phyloP scores from a whole-genome alignment of 1,139 yeast genomes.

The Suzukiozyma palmioleophila region DNA sequence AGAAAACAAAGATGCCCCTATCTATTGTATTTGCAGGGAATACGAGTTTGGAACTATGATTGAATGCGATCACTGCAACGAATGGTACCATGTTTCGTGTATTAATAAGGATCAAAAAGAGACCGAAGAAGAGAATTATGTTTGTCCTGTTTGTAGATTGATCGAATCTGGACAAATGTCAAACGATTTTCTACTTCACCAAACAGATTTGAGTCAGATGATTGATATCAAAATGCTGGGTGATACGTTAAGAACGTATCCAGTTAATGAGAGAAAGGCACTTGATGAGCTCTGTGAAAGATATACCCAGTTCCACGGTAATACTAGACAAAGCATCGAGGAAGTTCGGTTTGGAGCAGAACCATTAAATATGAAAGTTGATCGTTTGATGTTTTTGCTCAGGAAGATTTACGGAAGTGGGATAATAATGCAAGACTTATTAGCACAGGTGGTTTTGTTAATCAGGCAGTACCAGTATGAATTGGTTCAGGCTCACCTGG shows the following conservation, averaged over 20 bases:
- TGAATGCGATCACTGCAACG: conserved; percentile 73
- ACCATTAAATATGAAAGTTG: conserved; percentile 17
- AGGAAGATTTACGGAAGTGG: conserved; percentile 36
- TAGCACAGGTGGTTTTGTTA: conserved; percentile 16
- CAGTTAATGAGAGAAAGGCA: conserved; percentile 32
- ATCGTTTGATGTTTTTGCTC: conserved; percentile 22
- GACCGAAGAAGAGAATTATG: conserved; percentile 39
- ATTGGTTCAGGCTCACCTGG: conserved; percentile 1
- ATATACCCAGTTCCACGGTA: conserved; percentile 9
- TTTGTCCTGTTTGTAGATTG: conserved; percentile 64
- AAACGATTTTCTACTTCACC: conserved; percentile 17
- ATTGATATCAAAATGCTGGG: conserved; percentile 23
- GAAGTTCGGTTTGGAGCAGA: conserved; percentile 11
- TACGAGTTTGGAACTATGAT: conserved; percentile 71
- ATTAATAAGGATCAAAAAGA: conserved; percentile 33
- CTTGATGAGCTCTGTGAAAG: conserved; percentile 18
- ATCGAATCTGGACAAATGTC: conserved; percentile 15
- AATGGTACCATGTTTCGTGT: conserved; percentile 78
- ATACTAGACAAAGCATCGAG: conserved; percentile 11
- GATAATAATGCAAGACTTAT: conserved; percentile 21
- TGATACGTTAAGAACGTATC: conserved; percentile 29
- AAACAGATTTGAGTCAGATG: conserved; percentile 18
- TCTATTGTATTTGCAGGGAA: conserved; percentile 69
- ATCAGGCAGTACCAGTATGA: conserved; percentile 12
- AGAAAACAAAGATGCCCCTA: conserved; percentile 14